phyloP scores from a whole-genome alignment of 116 monocot genomes.

The Posidonia oceanica region DNA sequence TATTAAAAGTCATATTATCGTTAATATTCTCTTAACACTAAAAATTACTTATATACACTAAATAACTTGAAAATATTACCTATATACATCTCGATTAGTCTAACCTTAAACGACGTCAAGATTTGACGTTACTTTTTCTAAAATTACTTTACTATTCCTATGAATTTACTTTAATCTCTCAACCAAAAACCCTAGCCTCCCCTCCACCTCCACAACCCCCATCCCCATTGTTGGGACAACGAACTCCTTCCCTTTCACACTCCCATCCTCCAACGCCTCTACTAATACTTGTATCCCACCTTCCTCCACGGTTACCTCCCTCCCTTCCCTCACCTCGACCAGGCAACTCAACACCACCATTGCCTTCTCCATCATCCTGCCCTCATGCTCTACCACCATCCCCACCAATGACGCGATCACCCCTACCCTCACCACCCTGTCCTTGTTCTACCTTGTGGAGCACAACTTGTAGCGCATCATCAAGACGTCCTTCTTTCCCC shows the following conservation, averaged over 20 bases:
- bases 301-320: constrained; percentile 54
- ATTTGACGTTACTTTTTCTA: too few species aligned
- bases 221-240: constrained; percentile 21
- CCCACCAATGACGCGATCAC: constrained; percentile 52
- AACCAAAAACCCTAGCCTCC: too few species aligned
- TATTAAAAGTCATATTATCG: too few species aligned
- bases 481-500: constrained; percentile 92
- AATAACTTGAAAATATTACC: too few species aligned
- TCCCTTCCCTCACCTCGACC: constrained; percentile 53
- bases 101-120: too few species aligned
- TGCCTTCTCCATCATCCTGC: constrained; percentile 77
- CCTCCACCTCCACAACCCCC: too few species aligned
- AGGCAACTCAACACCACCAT: constrained; percentile 76
- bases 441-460: constrained; percentile 65
- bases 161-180: too few species aligned
- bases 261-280: constrained; percentile 71
- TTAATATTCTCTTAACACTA: too few species aligned
- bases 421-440: constrained; percentile 68
- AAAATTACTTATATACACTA: too few species aligned
- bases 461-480: constrained; percentile 89
- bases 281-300: constrained; percentile 74
- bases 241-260: constrained; percentile 63
- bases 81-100: too few species aligned
- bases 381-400: constrained; percentile 42
- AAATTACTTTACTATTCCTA: too few species aligned